phyloP scores from a whole-genome alignment of 768 basidiomycete species.

The Kwoniella pini region DNA sequence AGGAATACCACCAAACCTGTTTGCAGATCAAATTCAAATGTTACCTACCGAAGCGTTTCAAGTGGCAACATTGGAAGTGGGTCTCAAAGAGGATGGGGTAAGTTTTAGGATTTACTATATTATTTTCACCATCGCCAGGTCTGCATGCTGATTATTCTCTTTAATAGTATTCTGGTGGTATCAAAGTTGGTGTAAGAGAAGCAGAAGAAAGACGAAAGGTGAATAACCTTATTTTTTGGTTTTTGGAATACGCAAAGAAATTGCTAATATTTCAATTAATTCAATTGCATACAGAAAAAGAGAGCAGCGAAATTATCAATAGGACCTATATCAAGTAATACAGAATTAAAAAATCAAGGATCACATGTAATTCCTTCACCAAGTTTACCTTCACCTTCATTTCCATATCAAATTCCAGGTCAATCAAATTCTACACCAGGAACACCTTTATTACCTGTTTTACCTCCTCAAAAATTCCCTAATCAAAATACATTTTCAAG shows the following conservation, averaged over 20 bases:
- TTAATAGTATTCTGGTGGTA: constrained; percentile 33
- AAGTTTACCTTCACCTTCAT: constrained; percentile 4
- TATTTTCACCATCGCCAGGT: no score
- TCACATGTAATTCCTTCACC: background rate
- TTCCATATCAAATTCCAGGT: constrained; percentile 1
- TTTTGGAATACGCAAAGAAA: no score
- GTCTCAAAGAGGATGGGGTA: constrained; percentile 40
- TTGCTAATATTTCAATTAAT: background rate
- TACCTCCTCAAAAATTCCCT: constrained; percentile 19
- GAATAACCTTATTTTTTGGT: constrained; percentile 3
- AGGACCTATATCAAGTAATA: background rate
- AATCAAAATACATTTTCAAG: background rate
- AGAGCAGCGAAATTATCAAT: constrained; percentile 10
- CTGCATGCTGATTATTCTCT: no score
- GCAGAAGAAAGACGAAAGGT: constrained; percentile 40
- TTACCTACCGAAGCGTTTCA: constrained; percentile 26
- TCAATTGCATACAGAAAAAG: constrained; percentile 3
- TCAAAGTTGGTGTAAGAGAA: constrained; percentile 37
- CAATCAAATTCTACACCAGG: background rate
- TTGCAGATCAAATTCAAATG: constrained; percentile 21
- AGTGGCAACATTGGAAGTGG: constrained; percentile 32
- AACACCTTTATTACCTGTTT: constrained; percentile 32
- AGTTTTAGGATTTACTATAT: constrained; percentile 14
- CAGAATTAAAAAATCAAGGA: background rate
- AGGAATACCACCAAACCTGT: constrained; percentile 18